A percentile compares a stretch with the other conserved stretches of the same genome.
These are phyloP conservation scores for Pancytospora philotis DNA, from an alignment of 371 early-diverging fungal genomes.

Conservation along the genomic window DNA sequence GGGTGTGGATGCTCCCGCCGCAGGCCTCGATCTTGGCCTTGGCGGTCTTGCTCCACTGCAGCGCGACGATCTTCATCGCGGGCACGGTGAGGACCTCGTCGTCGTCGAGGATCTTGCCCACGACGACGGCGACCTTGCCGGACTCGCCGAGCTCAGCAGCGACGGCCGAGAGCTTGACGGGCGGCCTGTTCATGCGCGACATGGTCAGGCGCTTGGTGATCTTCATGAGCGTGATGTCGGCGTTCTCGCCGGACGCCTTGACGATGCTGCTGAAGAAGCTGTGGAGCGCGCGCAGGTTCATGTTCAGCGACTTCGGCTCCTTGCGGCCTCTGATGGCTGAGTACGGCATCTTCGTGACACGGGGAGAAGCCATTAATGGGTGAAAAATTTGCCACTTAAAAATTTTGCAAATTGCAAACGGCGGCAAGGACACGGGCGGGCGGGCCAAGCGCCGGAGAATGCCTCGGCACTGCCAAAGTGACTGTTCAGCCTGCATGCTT, in stretches of 20 bases:
- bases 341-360: constrained; percentile 7
- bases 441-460: no score
- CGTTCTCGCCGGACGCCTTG: constrained; percentile 12
- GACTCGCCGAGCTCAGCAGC: constrained; percentile 32
- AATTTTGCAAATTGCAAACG: no score
- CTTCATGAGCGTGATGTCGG: constrained; percentile 5
- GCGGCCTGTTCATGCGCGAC: constrained; percentile 44
- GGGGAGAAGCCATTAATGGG: not conserved
- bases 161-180: constrained; percentile 50
- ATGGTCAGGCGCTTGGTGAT: constrained; percentile 46
- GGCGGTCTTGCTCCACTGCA: constrained; percentile 51
- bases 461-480: no score
- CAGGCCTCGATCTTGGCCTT: constrained; percentile 53
- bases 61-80: constrained; percentile 52
- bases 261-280: constrained; percentile 30
- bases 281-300: constrained; percentile 6
- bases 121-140: constrained; percentile 56
- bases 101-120: constrained; percentile 59
- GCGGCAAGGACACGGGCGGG: no score
- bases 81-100: constrained; percentile 55
- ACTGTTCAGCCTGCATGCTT: no score
- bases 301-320: constrained; percentile 8
- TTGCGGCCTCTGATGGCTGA: constrained; percentile 13
- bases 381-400: not conserved
- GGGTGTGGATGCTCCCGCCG: constrained; percentile 57